Evolutionary conservation across 495 filamentous ascomycete genomes (phyloP).

Genomic region (Talaromyces proteolyticus): DNA sequence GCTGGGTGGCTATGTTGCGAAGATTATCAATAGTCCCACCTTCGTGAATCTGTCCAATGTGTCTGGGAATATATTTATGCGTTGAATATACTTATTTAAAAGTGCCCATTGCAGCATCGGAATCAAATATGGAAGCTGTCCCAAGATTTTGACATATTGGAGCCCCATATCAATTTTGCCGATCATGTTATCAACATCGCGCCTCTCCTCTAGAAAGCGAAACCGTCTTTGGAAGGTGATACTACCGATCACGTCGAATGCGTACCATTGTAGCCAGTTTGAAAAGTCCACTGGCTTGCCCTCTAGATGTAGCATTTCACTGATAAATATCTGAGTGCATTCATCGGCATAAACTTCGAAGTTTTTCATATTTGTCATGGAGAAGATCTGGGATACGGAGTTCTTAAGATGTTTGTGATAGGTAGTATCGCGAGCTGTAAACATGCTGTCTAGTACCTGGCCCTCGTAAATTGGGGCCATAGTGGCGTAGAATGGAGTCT

Average conservation of each 20-base stretch:
- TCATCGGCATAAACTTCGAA: constrained; percentile 41
- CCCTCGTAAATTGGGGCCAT: constrained; percentile 56
- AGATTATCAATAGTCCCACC: too few relatives aligned
- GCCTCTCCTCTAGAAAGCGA: constrained; percentile 31
- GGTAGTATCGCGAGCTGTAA: constrained; percentile 61
- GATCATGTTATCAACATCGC: constrained; percentile 34
- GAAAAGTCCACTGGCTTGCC: constrained; percentile 46
- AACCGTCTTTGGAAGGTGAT: constrained; percentile 44
- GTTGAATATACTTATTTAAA: neutral
- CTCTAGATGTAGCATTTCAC: constrained; percentile 35
- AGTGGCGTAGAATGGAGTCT: constrained; percentile 63
- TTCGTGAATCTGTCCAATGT: neutral
- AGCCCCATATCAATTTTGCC: constrained; percentile 1
- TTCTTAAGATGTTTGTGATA: constrained; percentile 61
- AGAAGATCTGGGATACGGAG: constrained; percentile 41
- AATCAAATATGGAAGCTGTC: neutral
- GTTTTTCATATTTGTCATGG: constrained; percentile 34
- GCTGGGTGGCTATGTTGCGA: too few relatives aligned
- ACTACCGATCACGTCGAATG: constrained; percentile 52
- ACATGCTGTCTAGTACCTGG: constrained; percentile 56
- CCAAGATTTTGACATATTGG: neutral
- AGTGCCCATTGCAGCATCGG: neutral
- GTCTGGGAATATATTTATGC: neutral
- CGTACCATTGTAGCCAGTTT: constrained; percentile 45
- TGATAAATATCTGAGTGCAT: constrained; percentile 29